Base-by-base conservation (phyloP, 2,329 filamentous ascomycete genomes). In the Claviceps pusilla region DNA sequence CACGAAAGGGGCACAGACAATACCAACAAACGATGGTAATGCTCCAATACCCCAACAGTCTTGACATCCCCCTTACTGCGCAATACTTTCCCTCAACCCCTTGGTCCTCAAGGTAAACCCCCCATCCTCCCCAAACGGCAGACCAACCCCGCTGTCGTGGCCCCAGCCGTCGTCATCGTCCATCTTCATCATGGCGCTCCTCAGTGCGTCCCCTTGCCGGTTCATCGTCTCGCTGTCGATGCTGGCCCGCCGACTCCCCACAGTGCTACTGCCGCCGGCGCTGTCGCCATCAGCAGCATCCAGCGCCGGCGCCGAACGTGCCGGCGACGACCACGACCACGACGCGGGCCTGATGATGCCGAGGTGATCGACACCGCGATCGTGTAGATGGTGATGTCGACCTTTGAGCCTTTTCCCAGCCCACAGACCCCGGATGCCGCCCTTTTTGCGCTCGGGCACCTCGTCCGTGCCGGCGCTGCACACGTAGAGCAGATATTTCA, bases 401-500 rank as follows among this genome's bases (percentile, higher is more conserved):
- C 70, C 67, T 43, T 70, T 71, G 33, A 76, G 60, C 37, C 74
- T 67, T 37, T 74, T 67, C 0, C 77, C 77, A 0, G 71, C 71
- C 70, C 78, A 77, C 2, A 84, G 64, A 0, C 80, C 81, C 33
- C 79, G 69, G 0, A 84, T 75, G 10, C 80, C 81, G 12, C 81
- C 81, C 45, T 73, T 73, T 58, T 82, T 84, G 43, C 81, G 71
- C 61, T 78, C 77, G 0, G 81, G 81, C 2, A 84, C 67, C 55
- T 84, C 77, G 33, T 79, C 77, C 1, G 66, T 84, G 0, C 89
- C 89, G 0, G 89, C 88, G 37, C 87, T 93, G 60, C 89, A 85
- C 2, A 97, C 84, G 62, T 94, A 95, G 2, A 97, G 73, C 16
- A 97, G 73, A 62, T 95, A 96, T 66, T 95, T 95, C 10, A 98